A percentile compares a stretch with the other conserved stretches of the same genome.
Evolutionary conservation across 805 yeast genomes (phyloP).

Genomic region (Spencermartinsiella europaea): DNA sequence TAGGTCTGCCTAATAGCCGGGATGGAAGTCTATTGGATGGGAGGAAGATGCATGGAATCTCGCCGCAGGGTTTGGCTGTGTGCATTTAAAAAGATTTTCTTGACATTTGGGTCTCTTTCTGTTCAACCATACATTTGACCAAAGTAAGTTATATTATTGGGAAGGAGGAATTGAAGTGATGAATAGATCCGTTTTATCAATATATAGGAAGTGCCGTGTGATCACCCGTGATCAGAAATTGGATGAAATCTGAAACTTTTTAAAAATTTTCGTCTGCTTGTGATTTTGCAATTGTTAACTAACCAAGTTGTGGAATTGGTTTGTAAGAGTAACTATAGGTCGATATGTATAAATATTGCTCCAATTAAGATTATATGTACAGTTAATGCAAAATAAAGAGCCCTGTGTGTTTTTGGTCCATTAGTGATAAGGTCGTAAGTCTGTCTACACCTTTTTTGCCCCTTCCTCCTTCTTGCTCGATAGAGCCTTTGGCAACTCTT

Average conservation of each 20-base stretch:
- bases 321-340: too few species aligned
- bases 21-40: not conserved
- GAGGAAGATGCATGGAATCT: not conserved
- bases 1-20: not conserved
- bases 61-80: not conserved
- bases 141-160: conserved; percentile 3
- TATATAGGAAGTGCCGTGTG: conserved; percentile 35
- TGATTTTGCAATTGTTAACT: too few species aligned
- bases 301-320: too few species aligned
- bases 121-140: not conserved
- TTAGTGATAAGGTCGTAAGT: too few species aligned
- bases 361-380: too few species aligned
- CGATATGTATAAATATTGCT: too few species aligned
- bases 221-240: conserved; percentile 8
- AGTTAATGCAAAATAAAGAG: too few species aligned
- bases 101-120: not conserved
- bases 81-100: not conserved
- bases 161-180: conserved; percentile 20
- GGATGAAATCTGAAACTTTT: not conserved
- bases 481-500: conserved; percentile 17
- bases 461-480: conserved; percentile 7
- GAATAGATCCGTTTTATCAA: conserved; percentile 17
- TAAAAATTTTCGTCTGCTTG: too few species aligned
- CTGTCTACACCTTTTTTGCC: not conserved
- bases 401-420: too few species aligned